phyloP scores from a whole-genome alignment of 2,329 filamentous ascomycete species.

The Dothideomycetidae sp. region DNA sequence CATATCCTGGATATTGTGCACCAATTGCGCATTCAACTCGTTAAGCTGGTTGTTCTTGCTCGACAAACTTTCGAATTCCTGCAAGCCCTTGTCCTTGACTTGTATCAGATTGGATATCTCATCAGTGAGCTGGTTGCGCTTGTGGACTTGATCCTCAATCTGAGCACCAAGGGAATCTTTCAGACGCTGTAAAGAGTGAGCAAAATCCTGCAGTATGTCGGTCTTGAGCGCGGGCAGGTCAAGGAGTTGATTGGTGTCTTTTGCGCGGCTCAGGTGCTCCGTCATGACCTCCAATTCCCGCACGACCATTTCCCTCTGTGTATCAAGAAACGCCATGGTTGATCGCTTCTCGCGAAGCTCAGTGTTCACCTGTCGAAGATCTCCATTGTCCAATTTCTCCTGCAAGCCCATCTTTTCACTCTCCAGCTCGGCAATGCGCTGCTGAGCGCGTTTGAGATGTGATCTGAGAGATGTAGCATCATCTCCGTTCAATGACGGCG shows the following conservation, averaged over 20 bases:
- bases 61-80: constrained; percentile 90
- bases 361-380: constrained; percentile 66
- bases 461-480: constrained; percentile 41
- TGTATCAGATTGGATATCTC: constrained; percentile 71
- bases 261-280: constrained; percentile 74
- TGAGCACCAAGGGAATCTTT: constrained; percentile 64
- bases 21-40: constrained; percentile 89
- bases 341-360: constrained; percentile 86
- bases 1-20: constrained; percentile 82
- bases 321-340: constrained; percentile 86
- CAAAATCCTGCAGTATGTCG: constrained; percentile 47
- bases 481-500: constrained; percentile 35
- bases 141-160: constrained; percentile 81
- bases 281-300: constrained; percentile 80
- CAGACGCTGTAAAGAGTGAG: constrained; percentile 48
- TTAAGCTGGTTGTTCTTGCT: constrained; percentile 88
- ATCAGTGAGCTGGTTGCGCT: constrained; percentile 68
- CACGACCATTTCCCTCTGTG: constrained; percentile 89
- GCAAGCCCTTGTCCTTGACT: constrained; percentile 81
- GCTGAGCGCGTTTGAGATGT: constrained; percentile 67
- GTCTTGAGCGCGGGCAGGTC: constrained; percentile 59
- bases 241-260: constrained; percentile 65
- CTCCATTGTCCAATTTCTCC: constrained; percentile 42
- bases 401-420: constrained; percentile 50
- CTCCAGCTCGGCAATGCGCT: constrained; percentile 74